phyloP scores from a whole-genome alignment of 2,329 filamentous ascomycete species.

The Huntiella omanensis region DNA sequence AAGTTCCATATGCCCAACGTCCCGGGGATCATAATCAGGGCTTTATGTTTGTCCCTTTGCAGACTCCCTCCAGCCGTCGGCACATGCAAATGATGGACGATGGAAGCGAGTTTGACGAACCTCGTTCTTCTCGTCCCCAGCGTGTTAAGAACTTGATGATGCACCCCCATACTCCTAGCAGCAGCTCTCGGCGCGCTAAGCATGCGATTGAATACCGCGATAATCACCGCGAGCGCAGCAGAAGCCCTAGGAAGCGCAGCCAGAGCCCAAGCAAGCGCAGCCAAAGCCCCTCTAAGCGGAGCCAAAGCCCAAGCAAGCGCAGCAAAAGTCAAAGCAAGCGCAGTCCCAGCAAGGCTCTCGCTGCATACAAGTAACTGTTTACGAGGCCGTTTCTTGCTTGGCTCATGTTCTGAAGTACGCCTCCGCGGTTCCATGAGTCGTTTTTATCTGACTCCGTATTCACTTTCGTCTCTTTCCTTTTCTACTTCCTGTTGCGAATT shows the following conservation, averaged over 20 bases:
- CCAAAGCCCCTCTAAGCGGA: conserved; percentile 9
- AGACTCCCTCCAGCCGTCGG: conserved; percentile 21
- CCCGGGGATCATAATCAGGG: conserved; percentile 17
- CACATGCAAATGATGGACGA: conserved; percentile 13
- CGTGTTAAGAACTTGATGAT: conserved; percentile 9
- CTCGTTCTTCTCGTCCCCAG: conserved; percentile 4
- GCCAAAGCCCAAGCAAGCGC: conserved; percentile 2
- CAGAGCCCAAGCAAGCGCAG: conserved; percentile 5
- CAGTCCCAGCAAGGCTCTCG: neutral
- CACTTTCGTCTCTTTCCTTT: no score
- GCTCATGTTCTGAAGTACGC: no score
- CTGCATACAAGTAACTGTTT: no score
- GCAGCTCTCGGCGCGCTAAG: neutral
- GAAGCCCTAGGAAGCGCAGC: conserved; percentile 11
- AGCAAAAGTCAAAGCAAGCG: conserved; percentile 10
- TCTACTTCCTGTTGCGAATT: no score
- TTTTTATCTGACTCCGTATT: no score
- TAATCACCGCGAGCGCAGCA: conserved; percentile 8
- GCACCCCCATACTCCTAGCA: conserved; percentile 5
- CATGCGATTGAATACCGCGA: conserved; percentile 5
- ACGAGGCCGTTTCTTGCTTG: no score
- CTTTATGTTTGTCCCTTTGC: conserved; percentile 24
- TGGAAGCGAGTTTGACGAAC: conserved; percentile 4
- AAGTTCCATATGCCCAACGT: neutral
- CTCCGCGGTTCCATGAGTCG: no score